Evolutionary conservation across 371 early-diverging fungal genomes (phyloP), one percentile per base, ranked within the genome.

Genomic region (Actinomortierella ambigua): DNA sequence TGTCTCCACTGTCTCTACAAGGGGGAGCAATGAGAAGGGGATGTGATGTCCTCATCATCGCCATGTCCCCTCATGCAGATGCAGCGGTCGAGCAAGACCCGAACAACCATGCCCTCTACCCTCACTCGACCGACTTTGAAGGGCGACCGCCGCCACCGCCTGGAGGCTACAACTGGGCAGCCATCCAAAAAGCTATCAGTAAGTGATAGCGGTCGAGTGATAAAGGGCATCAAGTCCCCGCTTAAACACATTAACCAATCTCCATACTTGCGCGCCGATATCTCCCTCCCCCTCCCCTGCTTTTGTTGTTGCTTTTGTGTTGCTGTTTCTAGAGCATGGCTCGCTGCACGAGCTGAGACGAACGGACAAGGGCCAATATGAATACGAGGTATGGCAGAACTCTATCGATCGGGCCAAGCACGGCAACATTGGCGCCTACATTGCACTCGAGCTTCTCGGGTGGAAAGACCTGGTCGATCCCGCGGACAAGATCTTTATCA

Each of bases 281-380:
- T 23, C 27, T 13, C 15, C 27, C 6, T 24, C 15, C 15, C 9
- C 20, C 2, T 39, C 13, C 28, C 47, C 46, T 17, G 44, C 15
- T 53, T 22, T 23, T 40, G 3, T 48, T 48, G 44, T 44, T 20
- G 44, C 4, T 3, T 44, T 41, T 41, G 41, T 41, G 15, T 41
- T 41, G 41, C 15, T 15, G 8, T 41, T 5, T n/a, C 15, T 52
- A 65, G 73, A 53, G 13, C 39, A 52, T 20, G 59, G 59, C 17
- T 65, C 73, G 1, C 52, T 66, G 7, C 62, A 66, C n/a, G 28
- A 1, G 24, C 46, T 71, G 14, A 50, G 73, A n/a, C 49, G 73
- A n/a, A 71, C 73, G 2, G 73, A 71, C 53, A 71, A 71, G 46
- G 73, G 73, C 7, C 73, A 71, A 26, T 71, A 61, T 27, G 73